A percentile compares a stretch with the other conserved stretches of the same genome.
phyloP scores from a whole-genome alignment of 2,329 filamentous ascomycete species.

The Emergomyces pasteurianus region DNA sequence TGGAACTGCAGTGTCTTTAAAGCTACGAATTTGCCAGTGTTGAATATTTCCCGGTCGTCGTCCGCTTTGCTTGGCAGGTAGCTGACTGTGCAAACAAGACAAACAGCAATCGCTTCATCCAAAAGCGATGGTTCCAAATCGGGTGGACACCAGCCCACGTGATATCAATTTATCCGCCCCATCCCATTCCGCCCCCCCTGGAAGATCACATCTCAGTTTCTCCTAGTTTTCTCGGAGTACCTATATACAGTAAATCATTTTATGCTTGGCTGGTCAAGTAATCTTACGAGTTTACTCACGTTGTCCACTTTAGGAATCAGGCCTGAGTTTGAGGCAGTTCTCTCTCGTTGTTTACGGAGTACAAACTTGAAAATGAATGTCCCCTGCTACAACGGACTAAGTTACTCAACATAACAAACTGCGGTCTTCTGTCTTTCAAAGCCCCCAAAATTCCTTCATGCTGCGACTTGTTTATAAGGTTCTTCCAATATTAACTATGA shows the following conservation, averaged over 20 bases:
- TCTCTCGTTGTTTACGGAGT: background rate
- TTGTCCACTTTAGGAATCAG: background rate
- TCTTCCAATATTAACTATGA: background rate
- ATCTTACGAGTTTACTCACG: background rate
- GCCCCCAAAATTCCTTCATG: background rate
- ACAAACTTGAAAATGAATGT: background rate
- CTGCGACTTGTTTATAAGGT: background rate
- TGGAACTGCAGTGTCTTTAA: background rate
- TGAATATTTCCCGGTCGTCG: background rate
- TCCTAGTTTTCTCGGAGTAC: too few relatives aligned
- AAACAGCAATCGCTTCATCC: background rate
- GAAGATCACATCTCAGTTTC: too few relatives aligned
- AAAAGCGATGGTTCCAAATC: too few relatives aligned
- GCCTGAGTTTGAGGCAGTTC: background rate
- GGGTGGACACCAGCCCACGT: too few relatives aligned
- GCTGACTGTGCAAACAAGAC: slow-evolving; percentile 6
- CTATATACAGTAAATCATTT: too few relatives aligned
- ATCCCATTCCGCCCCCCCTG: too few relatives aligned
- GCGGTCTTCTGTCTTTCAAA: background rate
- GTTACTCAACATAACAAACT: background rate
- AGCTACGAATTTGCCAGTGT: background rate
- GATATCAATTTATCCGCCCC: background rate
- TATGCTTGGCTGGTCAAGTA: background rate
- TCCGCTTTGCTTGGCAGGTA: too few relatives aligned
- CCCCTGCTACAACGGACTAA: background rate